Base-by-base conservation (phyloP, 805 yeast genomes). In the Kodamaea leandrae region DNA sequence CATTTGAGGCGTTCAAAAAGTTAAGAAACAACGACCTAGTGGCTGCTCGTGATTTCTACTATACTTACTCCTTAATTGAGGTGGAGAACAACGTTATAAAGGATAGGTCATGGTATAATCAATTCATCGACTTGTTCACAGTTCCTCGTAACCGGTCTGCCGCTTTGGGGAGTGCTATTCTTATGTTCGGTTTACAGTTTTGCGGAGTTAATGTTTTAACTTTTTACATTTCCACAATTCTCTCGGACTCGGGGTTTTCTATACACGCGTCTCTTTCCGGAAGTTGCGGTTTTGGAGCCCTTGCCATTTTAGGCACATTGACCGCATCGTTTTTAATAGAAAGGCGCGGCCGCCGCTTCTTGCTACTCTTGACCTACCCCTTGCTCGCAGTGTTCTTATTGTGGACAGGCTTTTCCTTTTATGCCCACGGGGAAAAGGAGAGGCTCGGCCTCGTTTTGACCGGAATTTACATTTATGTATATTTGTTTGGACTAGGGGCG, bases 281-380 rank as follows among this genome's bases (percentile, higher is more conserved):
- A 4, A 40, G 47, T 29, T 26, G 39, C 19, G 51, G 51, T 4
- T 37, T 47, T 34, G 51, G 51, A 19, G 48, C 44, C 2, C 42
- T 42, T 27, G 54, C 55, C 28, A 45, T 55, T 23, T 49, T 57
- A 3, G 60, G 59, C 6, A 45, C 52, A 28, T 51, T 48, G 44
- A 47, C 55, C 34, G 95, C 95, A 0, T 76, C 86, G 49, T 79
- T 76, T 62, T 78, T 89, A 36, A 56, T 57, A 21, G 62, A 57
- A 36, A 45, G 50, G 4, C 44, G 44, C 32, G 62, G 62, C 4
- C 45, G 62, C 8, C 48, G 62, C 23, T 50, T 47, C 37, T 45
- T 58, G 39, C 43, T 58, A 37, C 45, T 58, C 8, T 43, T 50
- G 6, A 55, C 62, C 2, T 55, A 50, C 45, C 62, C 62, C 4